A percentile compares a stretch with the other conserved stretches of the same genome.
These are phyloP conservation scores for Macaranga tanarius DNA, from an alignment of 441 rosid species.

Conservation along the genomic window DNA sequence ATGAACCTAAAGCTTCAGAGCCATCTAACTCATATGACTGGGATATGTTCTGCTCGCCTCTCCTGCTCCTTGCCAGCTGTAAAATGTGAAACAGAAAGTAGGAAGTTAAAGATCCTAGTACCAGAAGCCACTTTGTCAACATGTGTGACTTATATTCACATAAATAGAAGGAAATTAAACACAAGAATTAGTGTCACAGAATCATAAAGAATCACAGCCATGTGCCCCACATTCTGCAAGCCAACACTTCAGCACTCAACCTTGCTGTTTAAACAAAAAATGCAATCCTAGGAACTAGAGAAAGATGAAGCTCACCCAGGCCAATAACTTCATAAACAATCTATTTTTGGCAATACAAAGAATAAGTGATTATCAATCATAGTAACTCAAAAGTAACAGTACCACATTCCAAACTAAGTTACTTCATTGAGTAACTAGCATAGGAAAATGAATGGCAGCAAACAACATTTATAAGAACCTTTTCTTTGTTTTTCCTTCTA, in stretches of 20 bases:
- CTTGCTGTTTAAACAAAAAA: too few species aligned
- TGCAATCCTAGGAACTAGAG: background rate
- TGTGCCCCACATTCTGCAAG: background rate
- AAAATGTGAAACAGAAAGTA: constrained; percentile 10
- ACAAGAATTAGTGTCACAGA: background rate
- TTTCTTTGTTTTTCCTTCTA: too few species aligned
- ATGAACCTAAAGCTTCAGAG: constrained; percentile 79
- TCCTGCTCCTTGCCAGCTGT: constrained; percentile 71
- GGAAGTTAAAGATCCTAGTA: constrained; percentile 17
- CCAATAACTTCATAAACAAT: background rate
- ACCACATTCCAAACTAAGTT: too few species aligned
- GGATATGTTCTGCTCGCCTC: constrained; percentile 47
- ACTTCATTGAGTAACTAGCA: too few species aligned
- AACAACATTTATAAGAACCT: too few species aligned
- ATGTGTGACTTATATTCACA: background rate
- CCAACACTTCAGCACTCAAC: background rate
- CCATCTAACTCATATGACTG: constrained; percentile 75
- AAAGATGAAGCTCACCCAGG: background rate
- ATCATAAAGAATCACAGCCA: background rate
- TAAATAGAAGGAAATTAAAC: background rate
- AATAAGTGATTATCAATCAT: too few species aligned
- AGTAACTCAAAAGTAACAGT: too few species aligned
- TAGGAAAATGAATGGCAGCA: too few species aligned
- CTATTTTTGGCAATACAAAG: too few species aligned
- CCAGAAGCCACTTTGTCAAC: background rate